These are phyloP conservation scores for Geotrichum histeridarum DNA, from an alignment of 1,139 yeast genomes.

Conservation along the genomic window DNA sequence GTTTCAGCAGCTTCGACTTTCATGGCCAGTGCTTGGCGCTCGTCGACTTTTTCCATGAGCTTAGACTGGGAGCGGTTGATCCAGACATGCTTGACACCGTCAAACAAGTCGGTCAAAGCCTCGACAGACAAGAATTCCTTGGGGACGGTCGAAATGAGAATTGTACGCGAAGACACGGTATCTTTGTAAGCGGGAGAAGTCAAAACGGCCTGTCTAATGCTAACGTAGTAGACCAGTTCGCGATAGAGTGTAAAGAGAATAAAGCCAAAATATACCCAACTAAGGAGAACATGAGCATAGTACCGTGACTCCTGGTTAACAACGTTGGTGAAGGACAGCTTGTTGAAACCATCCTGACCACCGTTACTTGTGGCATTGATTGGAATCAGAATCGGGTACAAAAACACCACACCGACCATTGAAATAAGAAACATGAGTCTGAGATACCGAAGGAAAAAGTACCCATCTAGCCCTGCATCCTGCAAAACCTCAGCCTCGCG, in stretches of 20 bases:
- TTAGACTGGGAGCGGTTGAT: constrained; percentile 63
- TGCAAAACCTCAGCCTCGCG: constrained; percentile 68
- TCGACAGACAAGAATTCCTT: constrained; percentile 58
- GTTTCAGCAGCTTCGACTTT: constrained; percentile 72
- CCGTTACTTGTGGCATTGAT: constrained; percentile 73
- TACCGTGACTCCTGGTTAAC: constrained; percentile 58
- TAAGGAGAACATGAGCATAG: constrained; percentile 79
- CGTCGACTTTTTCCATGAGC: constrained; percentile 53
- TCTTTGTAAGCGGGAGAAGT: constrained; percentile 75
- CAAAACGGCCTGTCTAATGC: constrained; percentile 74
- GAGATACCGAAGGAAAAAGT: constrained; percentile 74
- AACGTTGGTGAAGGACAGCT: constrained; percentile 66
- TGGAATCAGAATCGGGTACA: constrained; percentile 79
- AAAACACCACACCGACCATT: constrained; percentile 56
- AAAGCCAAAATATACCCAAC: constrained; percentile 72
- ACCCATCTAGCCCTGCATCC: constrained; percentile 87
- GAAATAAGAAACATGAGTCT: constrained; percentile 58
- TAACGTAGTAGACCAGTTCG: constrained; percentile 73
- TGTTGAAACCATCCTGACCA: constrained; percentile 61
- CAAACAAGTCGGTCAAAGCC: constrained; percentile 54
- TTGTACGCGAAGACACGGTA: constrained; percentile 68
- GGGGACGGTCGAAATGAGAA: constrained; percentile 78
- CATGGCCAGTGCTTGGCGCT: constrained; percentile 57
- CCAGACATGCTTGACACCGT: constrained; percentile 68
- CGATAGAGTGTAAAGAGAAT: constrained; percentile 69